Evolutionary conservation across 2,329 filamentous ascomycete species (phyloP), one percentile per base, ranked within the genome.

Genomic region (Sporothrix pallida): DNA sequence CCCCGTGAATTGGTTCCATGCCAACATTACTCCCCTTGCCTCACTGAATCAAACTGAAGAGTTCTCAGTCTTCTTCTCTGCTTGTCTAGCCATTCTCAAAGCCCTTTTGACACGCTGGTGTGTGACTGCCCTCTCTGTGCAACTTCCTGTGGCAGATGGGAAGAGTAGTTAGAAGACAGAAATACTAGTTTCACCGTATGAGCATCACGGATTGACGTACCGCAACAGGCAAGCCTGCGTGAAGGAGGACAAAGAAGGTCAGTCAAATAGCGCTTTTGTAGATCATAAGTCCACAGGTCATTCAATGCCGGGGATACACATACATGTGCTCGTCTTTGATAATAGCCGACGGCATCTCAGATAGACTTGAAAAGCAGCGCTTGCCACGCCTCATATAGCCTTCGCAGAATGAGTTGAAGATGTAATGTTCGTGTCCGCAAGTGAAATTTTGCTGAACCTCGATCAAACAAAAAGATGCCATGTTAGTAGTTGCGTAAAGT

Each of bases 371-470:
- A 23, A 48, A 50, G 12, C 62, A 67, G 3, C 62, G 62, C n/a
- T 26, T 67, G 9, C 62, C 62, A 2, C 15, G 63, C 63, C 17
- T 48, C 63, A 50, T 48, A 8, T 31, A 68, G 2, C 9, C 12
- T 8, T 50, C 20, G 17, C 62, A 50, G 3, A 67, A 67, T 13
- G 12, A 23, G 44, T 67, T n/a, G 15, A 67, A 26, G 12, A 67
- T 67, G 20, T 67, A 65, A 8, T 67, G 13, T 12, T 67, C 44
- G 13, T 68, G 44, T 7, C 63, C 63, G 23, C 63, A 68, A 15
- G 10, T 50, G 63, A 31, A 68, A 7, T 31, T 20, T 6, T 50
- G 9, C 63, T 68, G 23, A 50, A 31, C 7, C 4, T 3, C 20
- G 23, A n/a, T 7, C 15, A 52, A 52, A 52, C 15, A n/a, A 17